These are phyloP conservation scores for Pythium phragmitis DNA, from an alignment of 352 stramenopile genomes.

Conservation along the genomic window DNA sequence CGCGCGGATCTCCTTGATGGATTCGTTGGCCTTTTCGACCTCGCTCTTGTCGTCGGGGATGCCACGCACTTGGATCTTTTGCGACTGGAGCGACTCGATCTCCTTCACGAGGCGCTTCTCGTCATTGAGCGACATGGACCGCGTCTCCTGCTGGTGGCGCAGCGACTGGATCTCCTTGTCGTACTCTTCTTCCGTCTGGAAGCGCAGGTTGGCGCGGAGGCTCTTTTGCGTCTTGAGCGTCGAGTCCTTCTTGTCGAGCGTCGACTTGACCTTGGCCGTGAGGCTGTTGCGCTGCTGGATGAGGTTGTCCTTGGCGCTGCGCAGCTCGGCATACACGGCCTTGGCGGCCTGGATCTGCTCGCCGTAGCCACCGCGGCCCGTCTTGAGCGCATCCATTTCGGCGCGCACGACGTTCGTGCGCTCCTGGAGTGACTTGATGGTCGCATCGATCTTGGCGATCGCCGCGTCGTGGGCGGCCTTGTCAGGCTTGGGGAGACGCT, in stretches of 20 bases:
- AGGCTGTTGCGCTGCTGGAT: constrained; percentile 83
- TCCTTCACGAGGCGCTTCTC: constrained; percentile 98
- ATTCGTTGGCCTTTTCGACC: constrained; percentile 81
- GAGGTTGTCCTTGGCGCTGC: constrained; percentile 83
- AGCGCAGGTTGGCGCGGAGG: constrained; percentile 78
- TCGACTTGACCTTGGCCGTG: constrained; percentile 77
- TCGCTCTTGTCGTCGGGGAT: constrained; percentile 79
- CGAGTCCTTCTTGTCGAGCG: constrained; percentile 81
- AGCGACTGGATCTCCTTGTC: constrained; percentile 90
- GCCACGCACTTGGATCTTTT: constrained; percentile 88
- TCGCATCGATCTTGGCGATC: constrained; percentile 79
- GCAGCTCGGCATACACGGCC: constrained; percentile 75
- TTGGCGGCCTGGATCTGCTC: constrained; percentile 90
- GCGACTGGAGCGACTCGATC: constrained; percentile 90
- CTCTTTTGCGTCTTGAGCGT: constrained; percentile 69
- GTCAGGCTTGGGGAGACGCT: constrained; percentile 81
- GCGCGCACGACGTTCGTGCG: constrained; percentile 65
- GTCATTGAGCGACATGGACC: constrained; percentile 94
- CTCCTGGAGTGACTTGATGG: constrained; percentile 93
- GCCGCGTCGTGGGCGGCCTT: constrained; percentile 90
- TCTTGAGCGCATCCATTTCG: constrained; percentile 83
- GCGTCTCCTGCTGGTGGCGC: constrained; percentile 92
- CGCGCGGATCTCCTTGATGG: constrained; percentile 72
- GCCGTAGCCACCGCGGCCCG: constrained; percentile 77
- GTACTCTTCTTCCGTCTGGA: constrained; percentile 87